Base-by-base conservation (phyloP, 345 rosid species). In the Camelina hispida region DNA sequence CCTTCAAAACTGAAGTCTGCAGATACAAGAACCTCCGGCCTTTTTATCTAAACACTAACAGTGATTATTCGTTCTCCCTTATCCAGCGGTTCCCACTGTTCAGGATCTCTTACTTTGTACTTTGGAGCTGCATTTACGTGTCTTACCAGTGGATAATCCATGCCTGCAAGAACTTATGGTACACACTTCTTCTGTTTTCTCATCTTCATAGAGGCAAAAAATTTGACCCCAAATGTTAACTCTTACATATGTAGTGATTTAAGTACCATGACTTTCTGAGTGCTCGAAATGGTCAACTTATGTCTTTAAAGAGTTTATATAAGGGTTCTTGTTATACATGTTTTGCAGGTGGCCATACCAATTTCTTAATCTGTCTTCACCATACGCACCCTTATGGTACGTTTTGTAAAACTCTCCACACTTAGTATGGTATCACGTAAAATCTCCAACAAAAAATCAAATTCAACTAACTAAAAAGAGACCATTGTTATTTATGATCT, bases 261-360 rank as follows among this genome's bases (percentile, higher is more conserved):
- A n/a, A n/a, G n/a, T n/a, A n/a, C n/a, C n/a, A n/a, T n/a, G 64
- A 22, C 47, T 10, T 76, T 64, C 61, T 32, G 50, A 40, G 72
- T 64, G 14, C 17, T 52, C 51, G 8, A 20, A 38, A 35, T 38
- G 15, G 28, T 25, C 54, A 12, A 7, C 56, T 70, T 46, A 20
- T 43, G 32, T 23, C n/a, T 32, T 32, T 23, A n/a, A 4, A 61
- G 51, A 28, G 57, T 62, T 20, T n/a, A n/a, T n/a, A 40, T 37
- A 66, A 63, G 37, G 28, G 14, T 15, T 15, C 22, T 59, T 22
- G 62, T 20, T 50, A 53, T 66, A 25, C 60, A 28, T 60, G 28
- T 60, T 69, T 54, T 62, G 56, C 81, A 94, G 98, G 97, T 95
- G 99, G 99, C 98, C 98, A 7, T 95, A 95, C 77, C 85, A 87